Base-by-base conservation (phyloP, 1,284 basidiomycete species). In the Psilocybe mexicana region DNA sequence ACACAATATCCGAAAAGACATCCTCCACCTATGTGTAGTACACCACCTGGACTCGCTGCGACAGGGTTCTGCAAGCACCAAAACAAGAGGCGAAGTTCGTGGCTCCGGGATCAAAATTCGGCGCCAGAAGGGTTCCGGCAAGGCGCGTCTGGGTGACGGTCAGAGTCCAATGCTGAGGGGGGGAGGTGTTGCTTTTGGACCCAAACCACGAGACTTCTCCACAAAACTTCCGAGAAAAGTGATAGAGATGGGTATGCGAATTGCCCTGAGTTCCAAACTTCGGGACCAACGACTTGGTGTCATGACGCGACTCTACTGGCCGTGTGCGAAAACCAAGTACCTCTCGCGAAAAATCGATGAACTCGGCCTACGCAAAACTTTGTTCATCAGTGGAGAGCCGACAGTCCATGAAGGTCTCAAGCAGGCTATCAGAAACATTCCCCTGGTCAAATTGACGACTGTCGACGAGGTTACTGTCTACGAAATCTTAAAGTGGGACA, bases 221-320 rank as follows among this genome's bases (percentile, higher is more conserved):
- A 96, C 93, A 46, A 88, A 92, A 61, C 82, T 98, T 12, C 92
- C 93, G 7, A 84, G 94, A 59, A 96, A 96, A 74, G 91, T 97
- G 56, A 84, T 94, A 42, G 82, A 93, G 68, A 90, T 98, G 81
- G 96, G 95, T n/a, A 87, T 98, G 82, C 85, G 92, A 26, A 88
- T 94, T 44, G 93, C 93, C 0, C 75, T 98, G 50, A 94, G 92
- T 61, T 82, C 86, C 38, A 92, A 94, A 71, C 78, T 96, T 67
- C 82, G 83, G 65, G 90, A 94, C 62, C 82, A 85, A 33, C 75
- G 83, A 33, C 76, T 98, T 12, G 87, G 90, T 50, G 81, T 97
- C 42, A 90, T 96, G 63, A 76, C 83, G 38, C 84, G 78, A 54
- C 72, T 94, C 59, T 80, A 84, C 57, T 96, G 84, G 90, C 85